These are phyloP conservation scores for Arthrobotrys musiformis DNA, from an alignment of 2,329 filamentous ascomycete genomes.

Conservation along the genomic window DNA sequence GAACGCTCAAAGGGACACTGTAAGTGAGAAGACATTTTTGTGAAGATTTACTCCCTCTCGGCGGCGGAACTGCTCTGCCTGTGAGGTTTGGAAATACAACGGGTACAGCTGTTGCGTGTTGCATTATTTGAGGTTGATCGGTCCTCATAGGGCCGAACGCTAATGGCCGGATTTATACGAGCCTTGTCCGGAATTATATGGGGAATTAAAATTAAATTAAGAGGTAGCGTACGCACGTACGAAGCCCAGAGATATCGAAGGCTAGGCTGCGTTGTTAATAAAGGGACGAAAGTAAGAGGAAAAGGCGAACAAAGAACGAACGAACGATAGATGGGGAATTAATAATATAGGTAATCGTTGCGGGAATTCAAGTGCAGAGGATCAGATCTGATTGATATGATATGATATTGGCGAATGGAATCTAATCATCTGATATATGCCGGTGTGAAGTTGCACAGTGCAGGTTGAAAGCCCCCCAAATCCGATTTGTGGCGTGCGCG, in stretches of 20 bases:
- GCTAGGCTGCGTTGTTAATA: not conserved
- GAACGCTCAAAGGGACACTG: constrained; percentile 63
- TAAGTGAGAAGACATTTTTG: constrained; percentile 56
- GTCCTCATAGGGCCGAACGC: not conserved
- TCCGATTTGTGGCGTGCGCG: constrained; percentile 28
- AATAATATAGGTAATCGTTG: no score
- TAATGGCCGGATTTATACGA: constrained; percentile 26
- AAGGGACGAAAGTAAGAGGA: not conserved
- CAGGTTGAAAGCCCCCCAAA: not conserved
- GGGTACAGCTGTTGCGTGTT: constrained; percentile 34
- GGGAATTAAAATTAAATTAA: constrained; percentile 19
- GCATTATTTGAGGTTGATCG: constrained; percentile 22
- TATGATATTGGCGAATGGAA: constrained; percentile 26
- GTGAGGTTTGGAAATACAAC: constrained; percentile 60
- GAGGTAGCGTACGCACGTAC: no score
- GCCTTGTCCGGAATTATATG: constrained; percentile 19
- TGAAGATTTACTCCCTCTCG: constrained; percentile 30
- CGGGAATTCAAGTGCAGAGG: constrained; percentile 25
- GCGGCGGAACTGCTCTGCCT: constrained; percentile 56
- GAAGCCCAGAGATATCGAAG: constrained; percentile 25
- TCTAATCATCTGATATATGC: constrained; percentile 45
- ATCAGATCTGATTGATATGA: constrained; percentile 46
- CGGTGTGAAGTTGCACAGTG: not conserved
- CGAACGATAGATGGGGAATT: not conserved
- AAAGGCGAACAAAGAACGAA: constrained; percentile 8